Conservation (phyloP, 2,329 filamentous ascomycete species). For the Ceratocystis cacaofunesta region DNA sequence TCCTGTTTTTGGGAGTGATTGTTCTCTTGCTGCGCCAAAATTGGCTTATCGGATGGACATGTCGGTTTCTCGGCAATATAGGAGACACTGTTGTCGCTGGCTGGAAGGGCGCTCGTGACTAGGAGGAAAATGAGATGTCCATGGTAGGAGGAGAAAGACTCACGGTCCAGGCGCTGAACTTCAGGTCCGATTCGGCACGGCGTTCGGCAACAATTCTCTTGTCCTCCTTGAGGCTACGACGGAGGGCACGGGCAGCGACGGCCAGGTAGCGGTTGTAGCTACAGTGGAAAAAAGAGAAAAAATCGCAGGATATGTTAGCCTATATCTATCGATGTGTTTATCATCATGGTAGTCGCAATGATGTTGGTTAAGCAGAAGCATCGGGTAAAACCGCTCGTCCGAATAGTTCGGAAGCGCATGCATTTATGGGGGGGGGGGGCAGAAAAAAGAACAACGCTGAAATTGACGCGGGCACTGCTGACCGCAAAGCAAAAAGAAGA, state of each 20-base stretch:
- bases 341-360: neutral
- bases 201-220: slow-evolving; percentile 77
- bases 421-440: slow-evolving; percentile 10
- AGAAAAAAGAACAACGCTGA: slow-evolving; percentile 14
- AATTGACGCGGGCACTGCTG: slow-evolving; percentile 53
- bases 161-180: slow-evolving; percentile 93
- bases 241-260: slow-evolving; percentile 85
- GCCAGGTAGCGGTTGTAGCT: slow-evolving; percentile 99
- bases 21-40: too few relatives aligned
- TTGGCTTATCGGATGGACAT: too few relatives aligned
- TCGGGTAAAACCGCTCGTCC: slow-evolving; percentile 14
- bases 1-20: too few relatives aligned
- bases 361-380: neutral
- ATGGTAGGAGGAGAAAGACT: slow-evolving; percentile 21
- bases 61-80: slow-evolving; percentile 23
- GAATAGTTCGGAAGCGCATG: slow-evolving; percentile 20
- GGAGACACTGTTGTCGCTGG: neutral
- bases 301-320: neutral
- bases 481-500: slow-evolving; percentile 58
- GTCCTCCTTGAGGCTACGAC: slow-evolving; percentile 92
- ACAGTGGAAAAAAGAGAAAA: slow-evolving; percentile 18
- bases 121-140: neutral
- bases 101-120: neutral
- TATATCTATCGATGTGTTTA: neutral
- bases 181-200: slow-evolving; percentile 75